Evolutionary conservation across 768 basidiomycete species (phyloP), one percentile per base, ranked within the genome.

Genomic region (Astraeus odoratus): DNA sequence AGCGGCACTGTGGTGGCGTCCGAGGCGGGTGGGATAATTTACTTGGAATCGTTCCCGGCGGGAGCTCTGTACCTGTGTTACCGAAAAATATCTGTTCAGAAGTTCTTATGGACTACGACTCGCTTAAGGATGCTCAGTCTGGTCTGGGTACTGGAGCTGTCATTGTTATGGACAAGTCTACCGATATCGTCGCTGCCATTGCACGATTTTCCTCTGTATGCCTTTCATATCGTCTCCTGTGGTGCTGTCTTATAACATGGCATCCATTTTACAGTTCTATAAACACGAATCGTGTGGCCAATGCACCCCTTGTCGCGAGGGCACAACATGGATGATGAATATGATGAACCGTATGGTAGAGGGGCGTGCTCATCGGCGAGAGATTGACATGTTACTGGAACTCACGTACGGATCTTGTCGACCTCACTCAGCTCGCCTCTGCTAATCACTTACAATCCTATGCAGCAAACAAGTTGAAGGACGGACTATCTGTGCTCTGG

Each of bases 261-360:
- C 8, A 10, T 3, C 5, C 39, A 3, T 36, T 39, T 20, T 42
- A 23, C 50, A 87, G 77, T 97, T 98, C 72, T 97, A 97, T 75
- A 95, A 96, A 67, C 95, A 97, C 68, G 95, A 98, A 62, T 95
- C 92, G 1, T 98, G 94, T 56, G 94, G 95, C 12, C 95, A 98
- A 62, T 97, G 94, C 57, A 94, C 92, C 9, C 92, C 93, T 3
- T 95, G 92, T 63, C 71, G 90, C 51, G 88, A 93, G 58, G 92
- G 93, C 29, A 98, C 95, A 2, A 96, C 92, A 0, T 98, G 95
- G 95, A 91, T 99, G 88, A 90, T 86, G 80, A 95, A 97, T 68
- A 97, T 98, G 92, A 99, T 99, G 95, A 78, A 91, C 63, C 83
- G 95, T 38, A 80, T 99, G 74, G 90, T 87, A 15, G 86, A 89